Evolutionary conservation across 2,329 filamentous ascomycete species (phyloP), one percentile per base, ranked within the genome.

Genomic region (Pseudocercospora fijiensis): DNA sequence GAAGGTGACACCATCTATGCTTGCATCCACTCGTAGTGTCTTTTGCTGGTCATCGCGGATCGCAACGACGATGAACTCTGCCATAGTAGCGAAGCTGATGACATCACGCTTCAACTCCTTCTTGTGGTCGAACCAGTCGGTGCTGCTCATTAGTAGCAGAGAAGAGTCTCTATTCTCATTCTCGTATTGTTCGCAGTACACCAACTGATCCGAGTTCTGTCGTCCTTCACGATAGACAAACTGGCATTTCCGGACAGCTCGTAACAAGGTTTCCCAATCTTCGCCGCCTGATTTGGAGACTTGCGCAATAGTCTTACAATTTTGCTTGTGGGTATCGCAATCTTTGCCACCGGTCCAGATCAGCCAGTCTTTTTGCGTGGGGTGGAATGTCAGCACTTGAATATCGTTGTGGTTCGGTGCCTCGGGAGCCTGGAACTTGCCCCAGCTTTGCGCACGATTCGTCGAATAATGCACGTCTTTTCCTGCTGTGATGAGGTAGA

Each of bases 31-130:
- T 65, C 88, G 88, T 64, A 97, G 81, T 1, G 86, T 89, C 43
- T 88, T 82, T 61, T 86, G 82, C 41, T 90, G 86, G 64, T 89
- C 84, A 65, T 85, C 81, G 53, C 84, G 84, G 5, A 89, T 88
- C 1, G 93, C 93, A 57, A 96, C 89, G 43, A 99, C 86, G 72
- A 99, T 95, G 76, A 96, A 99, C 75, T 99, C 95, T 43, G 90
- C 89, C 94, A 97, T 98, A 4, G 90, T 96, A 1, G 92, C 94
- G 77, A 96, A 98, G 70, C 90, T 89, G 70, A 89, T 86, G 47
- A 96, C 90, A 64, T 93, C 85, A 24, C 85, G 83, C 74, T 90
- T 87, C 63, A 86, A 83, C 22, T 86, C 80, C 13, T 81, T 80
- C 70, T 88, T 84, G 66, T 86, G 83, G 58, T 88, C 84, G 73